Base-by-base conservation (phyloP, 1,284 basidiomycete genomes). In the Puccinia sorghi region DNA sequence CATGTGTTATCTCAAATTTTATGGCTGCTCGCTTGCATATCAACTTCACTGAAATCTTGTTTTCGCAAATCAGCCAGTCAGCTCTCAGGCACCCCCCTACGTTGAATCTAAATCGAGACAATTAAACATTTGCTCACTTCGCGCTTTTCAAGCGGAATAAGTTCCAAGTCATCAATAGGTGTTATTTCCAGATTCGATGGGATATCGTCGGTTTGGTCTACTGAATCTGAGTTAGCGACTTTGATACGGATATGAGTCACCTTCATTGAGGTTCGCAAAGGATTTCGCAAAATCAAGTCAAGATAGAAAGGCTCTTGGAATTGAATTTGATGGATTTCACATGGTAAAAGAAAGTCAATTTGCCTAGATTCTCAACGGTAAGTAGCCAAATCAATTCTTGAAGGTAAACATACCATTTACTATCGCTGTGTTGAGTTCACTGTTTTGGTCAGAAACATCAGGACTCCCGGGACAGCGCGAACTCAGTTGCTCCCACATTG, bases 281-380 rank as follows among this genome's bases (percentile, higher is more conserved):
- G 74, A 25, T 78, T 78, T 86, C 11, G 91, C 83, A 3, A 86
- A 82, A 82, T 91, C 90, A 1, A 90, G 86, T 67, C 89, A 86
- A 2, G 90, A 85, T 74, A 87, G 85, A 50, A 87, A 84, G 69
- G 86, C 83, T 12, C 84, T 84, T 27, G 52, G 56, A 41, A 32
- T 70, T 70, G 43, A 67, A 50, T 43, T 12, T 67, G n/a, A 66
- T 48, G 22, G 22, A 27, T 46, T 67, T 3, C 20, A 67, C 8
- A 32, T 67, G 22, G 20, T 27, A 67, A 11, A 61, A 61, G n/a
- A 13, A 12, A 41, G 4, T n/a, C 37, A 22, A 39, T 5, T 11
- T 41, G 9, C 11, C 41, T 66, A 46, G 13, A n/a, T 13, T 25
- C 8, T 43, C 20, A n/a, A 17, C 20, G 46, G 43, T 8, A 22